Percentiles rank a stretch among this genome's conserved stretches.
phyloP scores from a whole-genome alignment of 306 rosid genomes.

The Cotoneaster glaucophyllus region DNA sequence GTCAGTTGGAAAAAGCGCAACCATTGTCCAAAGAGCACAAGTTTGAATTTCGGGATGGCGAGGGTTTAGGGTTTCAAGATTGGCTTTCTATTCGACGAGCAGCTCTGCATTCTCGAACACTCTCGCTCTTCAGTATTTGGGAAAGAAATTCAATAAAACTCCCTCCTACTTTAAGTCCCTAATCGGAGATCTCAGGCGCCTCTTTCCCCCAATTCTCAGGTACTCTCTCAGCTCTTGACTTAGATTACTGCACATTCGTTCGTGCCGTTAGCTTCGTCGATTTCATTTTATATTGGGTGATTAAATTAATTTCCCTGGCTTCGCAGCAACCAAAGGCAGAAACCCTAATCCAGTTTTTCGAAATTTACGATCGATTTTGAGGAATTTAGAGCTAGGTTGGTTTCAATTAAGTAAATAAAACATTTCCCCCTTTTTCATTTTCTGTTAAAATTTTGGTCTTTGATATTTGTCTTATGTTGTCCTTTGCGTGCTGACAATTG shows the following conservation, averaged over 20 bases:
- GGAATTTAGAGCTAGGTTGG: neutral
- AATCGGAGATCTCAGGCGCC: neutral
- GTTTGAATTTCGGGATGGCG: neutral
- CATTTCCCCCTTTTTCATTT: neutral
- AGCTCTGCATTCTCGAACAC: neutral
- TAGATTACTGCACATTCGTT: neutral
- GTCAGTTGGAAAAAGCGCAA: neutral
- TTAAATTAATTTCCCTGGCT: neutral
- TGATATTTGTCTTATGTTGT: neutral
- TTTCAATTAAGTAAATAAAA: neutral
- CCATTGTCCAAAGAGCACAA: neutral
- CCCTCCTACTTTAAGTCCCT: constrained; percentile 8
- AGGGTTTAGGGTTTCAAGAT: constrained; percentile 33
- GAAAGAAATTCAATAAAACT: neutral
- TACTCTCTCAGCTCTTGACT: constrained; percentile 1
- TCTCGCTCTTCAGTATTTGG: neutral
- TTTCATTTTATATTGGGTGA: neutral
- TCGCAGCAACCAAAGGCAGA: neutral
- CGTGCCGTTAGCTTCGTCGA: neutral
- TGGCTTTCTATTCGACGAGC: neutral
- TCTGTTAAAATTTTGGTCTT: neutral
- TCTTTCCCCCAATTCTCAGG: constrained; percentile 19
- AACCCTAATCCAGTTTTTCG: neutral
- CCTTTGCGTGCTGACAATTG: constrained; percentile 9
- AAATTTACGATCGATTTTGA: neutral